Evolutionary conservation across 106 monocot species (phyloP).

Genomic region (Phalaenopsis equestris): DNA sequence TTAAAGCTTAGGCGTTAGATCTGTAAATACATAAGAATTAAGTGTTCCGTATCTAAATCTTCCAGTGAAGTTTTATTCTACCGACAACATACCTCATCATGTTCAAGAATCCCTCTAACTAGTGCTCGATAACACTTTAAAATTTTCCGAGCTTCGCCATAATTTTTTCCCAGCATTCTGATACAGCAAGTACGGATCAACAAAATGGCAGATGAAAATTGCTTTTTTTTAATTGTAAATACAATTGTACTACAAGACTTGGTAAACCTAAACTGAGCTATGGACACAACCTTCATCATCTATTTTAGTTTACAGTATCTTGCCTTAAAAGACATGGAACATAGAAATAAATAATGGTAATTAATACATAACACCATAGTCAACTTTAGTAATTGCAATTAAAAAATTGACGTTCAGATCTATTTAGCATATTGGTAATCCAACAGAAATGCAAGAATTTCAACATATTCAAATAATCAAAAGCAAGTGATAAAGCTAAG

Average conservation of each 20-base stretch:
- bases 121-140: conserved; percentile 79
- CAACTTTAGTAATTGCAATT: not conserved
- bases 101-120: conserved; percentile 48
- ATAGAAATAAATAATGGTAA: not conserved
- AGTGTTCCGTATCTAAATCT: no score
- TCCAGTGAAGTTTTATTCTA: not conserved
- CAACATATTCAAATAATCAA: not conserved
- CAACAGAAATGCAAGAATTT: not conserved
- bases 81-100: conserved; percentile 49
- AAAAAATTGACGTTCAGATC: not conserved
- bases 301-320: not conserved
- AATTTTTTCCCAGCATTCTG: conserved; percentile 20
- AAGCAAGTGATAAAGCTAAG: not conserved
- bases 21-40: no score
- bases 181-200: not conserved
- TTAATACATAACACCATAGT: not conserved
- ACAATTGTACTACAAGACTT: not conserved
- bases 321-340: not conserved
- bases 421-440: not conserved
- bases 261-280: not conserved
- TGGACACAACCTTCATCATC: not conserved
- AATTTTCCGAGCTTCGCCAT: conserved; percentile 23
- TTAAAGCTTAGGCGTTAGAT: no score
- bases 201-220: not conserved
- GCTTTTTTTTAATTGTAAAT: not conserved